Evolutionary conservation across 2,329 filamentous ascomycete genomes (phyloP).

Genomic region (Alternaria arborescens): DNA sequence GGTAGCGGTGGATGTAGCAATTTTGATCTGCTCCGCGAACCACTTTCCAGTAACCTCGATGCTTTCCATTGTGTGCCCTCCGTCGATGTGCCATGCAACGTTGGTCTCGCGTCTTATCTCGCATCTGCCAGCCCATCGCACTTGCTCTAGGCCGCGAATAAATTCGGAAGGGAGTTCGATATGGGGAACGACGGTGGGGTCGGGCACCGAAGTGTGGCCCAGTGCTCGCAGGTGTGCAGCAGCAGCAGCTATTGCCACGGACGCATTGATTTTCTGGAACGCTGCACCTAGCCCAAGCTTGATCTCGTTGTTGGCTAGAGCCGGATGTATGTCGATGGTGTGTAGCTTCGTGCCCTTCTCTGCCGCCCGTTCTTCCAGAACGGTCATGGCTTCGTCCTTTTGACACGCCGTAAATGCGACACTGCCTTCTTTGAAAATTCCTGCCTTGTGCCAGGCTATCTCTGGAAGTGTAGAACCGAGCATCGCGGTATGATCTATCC

Average conservation of each 20-base stretch:
- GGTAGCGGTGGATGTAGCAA: slow-evolving; percentile 45
- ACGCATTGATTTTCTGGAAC: slow-evolving; percentile 71
- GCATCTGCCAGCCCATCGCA: slow-evolving; percentile 78
- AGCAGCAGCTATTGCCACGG: slow-evolving; percentile 67
- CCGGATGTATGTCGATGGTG: slow-evolving; percentile 60
- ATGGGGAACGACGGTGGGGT: slow-evolving; percentile 36
- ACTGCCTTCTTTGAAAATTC: slow-evolving; percentile 77
- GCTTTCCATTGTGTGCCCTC: slow-evolving; percentile 87
- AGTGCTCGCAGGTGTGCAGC: slow-evolving; percentile 63
- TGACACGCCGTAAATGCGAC: slow-evolving; percentile 71
- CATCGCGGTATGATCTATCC: slow-evolving; percentile 85
- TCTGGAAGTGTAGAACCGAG: slow-evolving; percentile 79
- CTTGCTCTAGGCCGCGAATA: slow-evolving; percentile 69
- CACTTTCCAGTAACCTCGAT: slow-evolving; percentile 78
- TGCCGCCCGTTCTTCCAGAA: slow-evolving; percentile 64
- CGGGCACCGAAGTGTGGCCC: slow-evolving; percentile 53
- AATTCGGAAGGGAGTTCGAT: slow-evolving; percentile 68
- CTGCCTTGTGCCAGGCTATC: slow-evolving; percentile 93
- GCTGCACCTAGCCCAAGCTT: slow-evolving; percentile 68
- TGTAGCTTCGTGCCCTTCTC: slow-evolving; percentile 59
- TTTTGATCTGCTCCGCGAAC: slow-evolving; percentile 65
- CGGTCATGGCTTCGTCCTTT: slow-evolving; percentile 61
- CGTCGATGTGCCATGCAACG: slow-evolving; percentile 82
- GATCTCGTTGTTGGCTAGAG: slow-evolving; percentile 54
- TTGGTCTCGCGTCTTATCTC: slow-evolving; percentile 68